Conservation (phyloP, 140 eudicot species). For the Cichorium intybus region DNA sequence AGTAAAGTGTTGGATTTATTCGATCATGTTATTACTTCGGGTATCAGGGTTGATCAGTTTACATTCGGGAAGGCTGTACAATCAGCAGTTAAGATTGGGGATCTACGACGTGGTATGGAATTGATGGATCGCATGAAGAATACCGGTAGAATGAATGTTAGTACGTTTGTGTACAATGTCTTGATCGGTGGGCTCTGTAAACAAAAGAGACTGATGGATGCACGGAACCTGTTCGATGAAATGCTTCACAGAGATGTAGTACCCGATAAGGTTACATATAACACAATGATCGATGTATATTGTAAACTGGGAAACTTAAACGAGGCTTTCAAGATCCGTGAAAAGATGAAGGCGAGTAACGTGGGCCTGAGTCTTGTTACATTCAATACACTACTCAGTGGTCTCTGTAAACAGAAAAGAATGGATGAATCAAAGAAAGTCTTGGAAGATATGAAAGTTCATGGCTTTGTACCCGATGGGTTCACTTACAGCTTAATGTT, state of each 20-base stretch:
- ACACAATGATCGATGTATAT: conserved; percentile 76
- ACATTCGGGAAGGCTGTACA: conserved; percentile 73
- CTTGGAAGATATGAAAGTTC: conserved; percentile 56
- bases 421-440: conserved; percentile 54
- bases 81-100: conserved; percentile 66
- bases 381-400: conserved; percentile 59
- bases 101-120: conserved; percentile 44
- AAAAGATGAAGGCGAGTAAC: conserved; percentile 45
- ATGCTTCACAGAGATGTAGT: conserved; percentile 50
- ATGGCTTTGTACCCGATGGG: conserved; percentile 65
- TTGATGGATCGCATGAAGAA: conserved; percentile 47
- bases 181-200: conserved; percentile 74
- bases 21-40: conserved; percentile 31
- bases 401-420: conserved; percentile 57
- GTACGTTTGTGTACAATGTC: conserved; percentile 76
- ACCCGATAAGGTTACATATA: conserved; percentile 51
- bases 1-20: conserved; percentile 35
- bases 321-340: conserved; percentile 49
- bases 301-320: conserved; percentile 71
- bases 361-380: conserved; percentile 58
- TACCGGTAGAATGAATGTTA: conserved; percentile 27
- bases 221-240: conserved; percentile 71
- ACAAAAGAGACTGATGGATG: conserved; percentile 55
- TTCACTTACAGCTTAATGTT: conserved; percentile 61
- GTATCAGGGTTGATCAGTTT: conserved; percentile 52